A percentile compares a stretch with the other conserved stretches of the same genome.
phyloP scores from a whole-genome alignment of 192 early-diverging fungal genomes.

The Umbelopsis ramanniana region DNA sequence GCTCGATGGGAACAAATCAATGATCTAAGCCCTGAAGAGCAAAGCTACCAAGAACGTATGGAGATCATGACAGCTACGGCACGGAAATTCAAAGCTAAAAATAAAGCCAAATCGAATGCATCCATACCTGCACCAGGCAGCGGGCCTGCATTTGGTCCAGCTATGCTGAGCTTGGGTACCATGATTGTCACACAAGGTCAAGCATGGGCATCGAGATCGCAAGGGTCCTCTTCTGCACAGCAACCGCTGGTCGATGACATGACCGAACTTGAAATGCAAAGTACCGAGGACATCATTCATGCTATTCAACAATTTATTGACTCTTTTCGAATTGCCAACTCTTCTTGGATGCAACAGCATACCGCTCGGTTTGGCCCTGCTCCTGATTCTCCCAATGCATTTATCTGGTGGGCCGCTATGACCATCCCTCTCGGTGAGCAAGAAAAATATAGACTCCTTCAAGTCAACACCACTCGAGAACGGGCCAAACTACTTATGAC shows the following conservation, averaged over 20 bases:
- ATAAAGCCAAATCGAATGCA: neutral
- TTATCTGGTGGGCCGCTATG: slow-evolving; percentile 56
- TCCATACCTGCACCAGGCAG: neutral
- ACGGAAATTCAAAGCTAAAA: slow-evolving; percentile 8
- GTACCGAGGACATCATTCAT: slow-evolving; percentile 39
- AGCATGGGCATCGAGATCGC: slow-evolving; percentile 17
- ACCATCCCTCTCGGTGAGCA: slow-evolving; percentile 46
- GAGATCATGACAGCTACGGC: slow-evolving; percentile 17
- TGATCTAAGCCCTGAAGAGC: slow-evolving; percentile 47
- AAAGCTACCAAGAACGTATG: slow-evolving; percentile 33
- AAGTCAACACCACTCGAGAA: slow-evolving; percentile 45
- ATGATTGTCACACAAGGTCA: slow-evolving; percentile 22
- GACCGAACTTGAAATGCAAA: neutral
- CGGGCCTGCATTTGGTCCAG: neutral
- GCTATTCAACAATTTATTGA: slow-evolving; percentile 41
- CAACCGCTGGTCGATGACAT: neutral
- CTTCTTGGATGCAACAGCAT: slow-evolving; percentile 43
- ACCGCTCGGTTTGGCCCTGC: slow-evolving; percentile 43
- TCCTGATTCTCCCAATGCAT: slow-evolving; percentile 42
- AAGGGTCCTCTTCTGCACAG: slow-evolving; percentile 3
- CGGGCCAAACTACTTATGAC: slow-evolving; percentile 42
- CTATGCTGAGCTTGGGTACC: slow-evolving; percentile 14
- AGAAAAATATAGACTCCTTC: slow-evolving; percentile 51
- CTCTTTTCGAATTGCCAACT: slow-evolving; percentile 33
- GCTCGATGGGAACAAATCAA: slow-evolving; percentile 49